Base-by-base conservation (phyloP, 2,329 filamentous ascomycete species). In the Spiromastix sp. region DNA sequence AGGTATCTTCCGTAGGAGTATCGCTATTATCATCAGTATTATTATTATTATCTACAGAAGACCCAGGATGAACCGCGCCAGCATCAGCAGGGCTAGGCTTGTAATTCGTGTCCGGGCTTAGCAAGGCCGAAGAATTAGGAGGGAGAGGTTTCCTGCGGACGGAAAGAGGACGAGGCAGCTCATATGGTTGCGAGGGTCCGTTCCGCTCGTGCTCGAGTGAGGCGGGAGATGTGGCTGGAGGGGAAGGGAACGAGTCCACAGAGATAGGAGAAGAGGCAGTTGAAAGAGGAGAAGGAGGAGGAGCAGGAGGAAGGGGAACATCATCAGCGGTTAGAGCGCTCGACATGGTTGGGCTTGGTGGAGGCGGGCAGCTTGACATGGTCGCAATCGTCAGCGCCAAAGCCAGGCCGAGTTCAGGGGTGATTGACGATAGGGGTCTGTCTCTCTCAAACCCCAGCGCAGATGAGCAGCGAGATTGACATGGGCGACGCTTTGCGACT, bases 71-170 rank as follows among this genome's bases (percentile, higher is more conserved):
- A 7, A 7, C 21, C 21, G 21, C 21, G 7, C 21, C n/a, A 24
- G n/a, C 21, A n/a, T 7, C n/a, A n/a, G n/a, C n/a, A 24, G 18
- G 22, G 22, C 20, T 30, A 30, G 24, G 30, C 28, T 34, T 21
- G 34, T 34, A 26, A 15, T 36, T 30, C 18, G 18, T 10, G n/a
- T 30, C 26, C n/a, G 15, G 30, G 30, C 9, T 32, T 8, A 20
- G 19, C 37, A 68, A 53, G 43, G 68, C 63, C 34, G 68, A 66
- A 42, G 61, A 59, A 56, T 63, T 64, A 40, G 60, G 55, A 42
- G 71, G 71, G 42, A 75, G 54, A 47, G 71, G 70, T 52, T 74
- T 74, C 46, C 70, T 63, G 46, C 64, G 64, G 40, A 72, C 59
- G 41, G 62, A n/a, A 59, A 45, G 59, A 57, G 27, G 57, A 57